Evolutionary conservation across 805 yeast genomes (phyloP), one percentile per base, ranked within the genome.

Genomic region (Sugiyamaella lignohabitans): DNA sequence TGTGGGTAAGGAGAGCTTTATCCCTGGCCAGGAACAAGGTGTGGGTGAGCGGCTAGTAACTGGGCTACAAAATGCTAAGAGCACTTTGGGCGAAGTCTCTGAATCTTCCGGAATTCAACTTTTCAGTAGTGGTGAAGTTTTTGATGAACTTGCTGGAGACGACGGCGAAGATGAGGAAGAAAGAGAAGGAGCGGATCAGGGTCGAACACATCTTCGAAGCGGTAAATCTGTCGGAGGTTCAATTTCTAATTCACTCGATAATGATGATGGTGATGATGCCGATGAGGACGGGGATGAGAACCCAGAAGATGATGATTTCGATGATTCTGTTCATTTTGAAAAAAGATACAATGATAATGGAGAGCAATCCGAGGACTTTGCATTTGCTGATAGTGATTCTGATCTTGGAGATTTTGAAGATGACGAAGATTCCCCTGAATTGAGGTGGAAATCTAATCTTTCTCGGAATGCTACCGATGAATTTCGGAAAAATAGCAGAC

Each of bases 31-130:
- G 52, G 85, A 82, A 51, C 72, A 70, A 58, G 97, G 95, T 21
- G 76, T 85, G 53, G 97, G 97, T 51, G 96, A 89, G 64, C 77
- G 79, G 59, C 67, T 88, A 51, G 95, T 91, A 22, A 85, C 94
- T 3, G 79, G 79, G 48, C 71, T 93, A 53, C 97, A 91, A 63
- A 73, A 76, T 34, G 87, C 82, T 3, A 73, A 78, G 34, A 75
- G 75, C 41, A 69, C 84, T 18, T 67, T 84, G 55, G 73, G 72
- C 14, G 85, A 78, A 42, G 73, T 74, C 43, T 72, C 71, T 45
- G 77, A 72, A 37, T 82, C 81, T 32, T 80, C 84, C 2, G 95
- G 91, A 19, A 69, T 86, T 49, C 83, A 82, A 58, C 68, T 91
- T 46, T 91, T 91, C 60, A 75, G 86, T 45, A 73, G 74, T 41